Evolutionary conservation across 495 filamentous ascomycete species (phyloP), one percentile per base, ranked within the genome.

Genomic region (Filosporella fistucella): DNA sequence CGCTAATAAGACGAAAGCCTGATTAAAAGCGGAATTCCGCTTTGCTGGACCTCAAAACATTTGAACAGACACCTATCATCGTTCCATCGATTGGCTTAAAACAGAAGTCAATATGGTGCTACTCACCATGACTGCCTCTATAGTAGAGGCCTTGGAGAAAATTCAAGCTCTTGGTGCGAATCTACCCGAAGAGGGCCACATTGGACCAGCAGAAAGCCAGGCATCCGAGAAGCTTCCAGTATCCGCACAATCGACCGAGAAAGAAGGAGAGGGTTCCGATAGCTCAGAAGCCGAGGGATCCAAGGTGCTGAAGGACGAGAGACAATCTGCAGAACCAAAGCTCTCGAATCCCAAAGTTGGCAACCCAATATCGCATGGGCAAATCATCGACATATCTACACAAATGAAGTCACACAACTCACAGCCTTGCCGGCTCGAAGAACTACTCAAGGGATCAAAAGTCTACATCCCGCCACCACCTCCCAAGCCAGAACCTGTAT

Each of bases 61-160:
- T n/a, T n/a, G n/a, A n/a, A n/a, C n/a, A n/a, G n/a, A n/a, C n/a
- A n/a, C n/a, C n/a, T n/a, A n/a, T n/a, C n/a, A n/a, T n/a, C n/a
- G n/a, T n/a, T n/a, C n/a, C n/a, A n/a, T n/a, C n/a, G n/a, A n/a
- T n/a, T n/a, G n/a, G n/a, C n/a, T n/a, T n/a, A n/a, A n/a, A n/a
- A n/a, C n/a, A n/a, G n/a, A n/a, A n/a, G n/a, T n/a, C 33, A 50
- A 49, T 14, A 96, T 96, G 90, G 88, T 94, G 20, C 72, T 81
- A 35, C 81, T 96, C 34, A 80, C 78, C 29, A 83, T 86, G 62
- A 96, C 89, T 0, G 54, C 76, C 49, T 74, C 75, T 59, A 82
- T 90, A 21, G 72, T 84, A 61, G 71, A 80, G 57, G 88, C 80
- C 8, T 55, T 91, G 11, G 60, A 75, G 22, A 63, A 64, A 40